These are phyloP conservation scores for Trypanosoma melophagium DNA, from an alignment of 208 protist species.

Conservation along the genomic window DNA sequence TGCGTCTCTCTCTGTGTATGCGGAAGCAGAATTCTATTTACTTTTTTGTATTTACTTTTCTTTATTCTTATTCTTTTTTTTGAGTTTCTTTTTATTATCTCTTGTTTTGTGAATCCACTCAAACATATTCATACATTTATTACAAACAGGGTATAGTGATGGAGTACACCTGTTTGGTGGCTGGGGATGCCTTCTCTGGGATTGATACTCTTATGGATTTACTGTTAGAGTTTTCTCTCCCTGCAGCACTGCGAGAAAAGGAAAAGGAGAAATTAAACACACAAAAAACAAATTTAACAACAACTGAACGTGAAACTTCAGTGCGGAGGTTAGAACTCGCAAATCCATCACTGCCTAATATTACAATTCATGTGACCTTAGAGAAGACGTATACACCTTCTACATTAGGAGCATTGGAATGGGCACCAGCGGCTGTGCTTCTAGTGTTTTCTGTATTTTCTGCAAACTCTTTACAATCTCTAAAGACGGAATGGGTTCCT, in stretches of 20 bases:
- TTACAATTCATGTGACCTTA: constrained; percentile 46
- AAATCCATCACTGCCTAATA: constrained; percentile 50
- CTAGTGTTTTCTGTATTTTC: constrained; percentile 8
- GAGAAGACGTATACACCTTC: constrained; percentile 15
- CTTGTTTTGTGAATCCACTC: not conserved
- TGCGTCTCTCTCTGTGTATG: not conserved
- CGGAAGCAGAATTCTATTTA: not conserved
- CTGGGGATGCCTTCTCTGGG: constrained; percentile 42
- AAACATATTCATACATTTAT: constrained; percentile 1
- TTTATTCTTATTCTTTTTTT: constrained; percentile 27
- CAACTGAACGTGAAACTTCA: constrained; percentile 2
- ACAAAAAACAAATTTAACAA: not conserved
- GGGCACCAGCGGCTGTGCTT: not conserved
- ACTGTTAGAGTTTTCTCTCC: constrained; percentile 34
- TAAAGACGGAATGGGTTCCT: constrained; percentile 3
- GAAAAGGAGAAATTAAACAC: not conserved
- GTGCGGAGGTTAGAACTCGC: constrained; percentile 30
- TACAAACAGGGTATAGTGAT: constrained; percentile 21
- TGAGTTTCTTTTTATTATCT: not conserved
- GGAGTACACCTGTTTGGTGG: constrained; percentile 59
- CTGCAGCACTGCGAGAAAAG: not conserved
- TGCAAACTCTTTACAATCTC: not conserved
- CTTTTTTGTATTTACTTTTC: constrained; percentile 8
- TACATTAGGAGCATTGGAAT: not conserved
- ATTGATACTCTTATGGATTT: constrained; percentile 40